Evolutionary conservation across 2,329 filamentous ascomycete genomes (phyloP).

Genomic region (Passalora sequoiae): DNA sequence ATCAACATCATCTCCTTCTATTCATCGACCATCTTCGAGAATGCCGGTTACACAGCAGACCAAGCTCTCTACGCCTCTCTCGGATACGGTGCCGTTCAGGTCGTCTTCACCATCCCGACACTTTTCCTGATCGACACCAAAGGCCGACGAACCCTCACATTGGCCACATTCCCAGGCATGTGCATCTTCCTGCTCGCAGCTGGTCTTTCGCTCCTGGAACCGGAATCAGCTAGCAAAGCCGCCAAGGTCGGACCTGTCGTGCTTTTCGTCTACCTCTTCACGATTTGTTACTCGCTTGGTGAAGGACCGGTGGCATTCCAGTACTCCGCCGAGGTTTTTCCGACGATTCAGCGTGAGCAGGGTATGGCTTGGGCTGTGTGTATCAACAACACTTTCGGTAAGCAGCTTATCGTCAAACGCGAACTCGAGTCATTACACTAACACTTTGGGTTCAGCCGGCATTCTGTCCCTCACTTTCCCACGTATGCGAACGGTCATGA

Average conservation of each 20-base stretch:
- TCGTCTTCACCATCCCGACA: constrained; percentile 43
- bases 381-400: constrained; percentile 50
- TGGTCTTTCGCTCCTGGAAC: constrained; percentile 38
- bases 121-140: constrained; percentile 45
- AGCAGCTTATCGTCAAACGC: too few relatives aligned
- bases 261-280: constrained; percentile 46
- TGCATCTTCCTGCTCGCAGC: constrained; percentile 48
- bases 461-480: constrained; percentile 42
- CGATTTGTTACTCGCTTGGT: constrained; percentile 47
- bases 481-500: constrained; percentile 46
- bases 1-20: constrained; percentile 38
- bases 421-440: constrained; percentile 8
- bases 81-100: constrained; percentile 44
- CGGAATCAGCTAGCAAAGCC: constrained; percentile 34
- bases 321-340: constrained; percentile 43
- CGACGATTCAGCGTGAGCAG: constrained; percentile 41
- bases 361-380: constrained; percentile 51
- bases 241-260: constrained; percentile 1
- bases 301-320: constrained; percentile 42
- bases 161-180: constrained; percentile 45
- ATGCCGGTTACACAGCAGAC: constrained; percentile 33
- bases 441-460: constrained; percentile 37
- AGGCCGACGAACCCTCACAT: constrained; percentile 39
- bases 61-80: constrained; percentile 40
- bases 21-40: constrained; percentile 34